Evolutionary conservation across 1,284 basidiomycete species (phyloP).

Genomic region (Schizophyllum amplum): DNA sequence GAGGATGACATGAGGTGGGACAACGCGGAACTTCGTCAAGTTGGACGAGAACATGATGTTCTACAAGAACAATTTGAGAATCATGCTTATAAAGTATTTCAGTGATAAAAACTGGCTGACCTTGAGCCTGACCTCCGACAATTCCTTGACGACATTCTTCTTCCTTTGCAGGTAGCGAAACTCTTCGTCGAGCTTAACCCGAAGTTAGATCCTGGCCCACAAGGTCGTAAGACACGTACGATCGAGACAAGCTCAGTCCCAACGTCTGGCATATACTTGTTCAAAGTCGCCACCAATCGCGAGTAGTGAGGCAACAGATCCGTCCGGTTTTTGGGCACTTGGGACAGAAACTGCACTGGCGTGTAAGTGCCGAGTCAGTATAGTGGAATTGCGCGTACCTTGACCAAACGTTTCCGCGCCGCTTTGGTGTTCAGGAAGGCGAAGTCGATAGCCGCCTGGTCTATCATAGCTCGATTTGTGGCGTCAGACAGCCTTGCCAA

Average conservation of each 20-base stretch:
- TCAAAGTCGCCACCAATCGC: constrained; percentile 81
- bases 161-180: constrained; percentile 95
- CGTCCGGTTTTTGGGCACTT: constrained; percentile 82
- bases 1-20: constrained; percentile 86
- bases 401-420: constrained; percentile 83
- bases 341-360: constrained; percentile 73
- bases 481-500: constrained; percentile 90
- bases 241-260: constrained; percentile 74
- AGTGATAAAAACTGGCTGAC: constrained; percentile 26
- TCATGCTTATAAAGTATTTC: background rate
- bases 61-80: constrained; percentile 30
- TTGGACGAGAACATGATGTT: constrained; percentile 88
- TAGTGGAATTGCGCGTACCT: constrained; percentile 39
- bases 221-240: constrained; percentile 38
- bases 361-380: background rate
- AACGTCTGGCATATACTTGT: constrained; percentile 91
- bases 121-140: constrained; percentile 80
- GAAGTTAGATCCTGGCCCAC: too few relatives aligned
- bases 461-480: constrained; percentile 87
- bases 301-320: constrained; percentile 95
- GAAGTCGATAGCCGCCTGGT: constrained; percentile 93
- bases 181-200: constrained; percentile 97
- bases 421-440: constrained; percentile 95
- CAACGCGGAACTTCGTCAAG: constrained; percentile 93
- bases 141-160: constrained; percentile 84